Conservation (phyloP, 208 protist genomes). For the Jaenimonas drosophilae region DNA sequence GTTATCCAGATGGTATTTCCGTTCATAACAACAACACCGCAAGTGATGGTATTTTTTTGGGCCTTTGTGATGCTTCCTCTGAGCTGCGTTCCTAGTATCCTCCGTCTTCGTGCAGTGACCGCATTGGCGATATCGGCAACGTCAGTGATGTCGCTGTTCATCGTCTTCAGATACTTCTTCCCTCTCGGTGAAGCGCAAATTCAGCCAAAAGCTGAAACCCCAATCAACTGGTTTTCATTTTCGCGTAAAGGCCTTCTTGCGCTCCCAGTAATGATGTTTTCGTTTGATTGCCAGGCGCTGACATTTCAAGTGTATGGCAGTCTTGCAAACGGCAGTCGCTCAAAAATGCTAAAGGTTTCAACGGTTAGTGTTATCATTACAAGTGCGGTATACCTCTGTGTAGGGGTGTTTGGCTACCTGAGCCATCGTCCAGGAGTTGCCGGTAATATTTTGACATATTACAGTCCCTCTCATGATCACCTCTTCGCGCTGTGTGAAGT, state of each 20-base stretch:
- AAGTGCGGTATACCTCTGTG: conserved; percentile 27
- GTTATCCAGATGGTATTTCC: conserved; percentile 31
- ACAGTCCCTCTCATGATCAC: conserved; percentile 36
- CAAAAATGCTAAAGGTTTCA: conserved; percentile 44
- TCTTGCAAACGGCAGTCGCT: conserved; percentile 15
- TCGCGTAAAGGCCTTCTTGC: conserved; percentile 23
- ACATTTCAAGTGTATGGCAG: conserved; percentile 51
- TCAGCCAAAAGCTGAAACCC: background rate
- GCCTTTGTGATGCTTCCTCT: conserved; percentile 39
- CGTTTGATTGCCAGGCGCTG: conserved; percentile 65
- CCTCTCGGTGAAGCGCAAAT: no score
- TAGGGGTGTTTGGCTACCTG: conserved; percentile 59
- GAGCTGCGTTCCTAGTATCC: conserved; percentile 33
- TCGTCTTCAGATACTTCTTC: conserved; percentile 51
- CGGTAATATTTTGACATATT: conserved; percentile 70
- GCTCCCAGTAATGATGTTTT: conserved; percentile 61
- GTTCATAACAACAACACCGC: conserved; percentile 21
- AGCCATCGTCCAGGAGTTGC: conserved; percentile 33
- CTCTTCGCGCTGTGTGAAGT: conserved; percentile 31
- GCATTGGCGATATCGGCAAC: conserved; percentile 37
- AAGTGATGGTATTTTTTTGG: conserved; percentile 35
- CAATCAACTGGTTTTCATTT: conserved; percentile 28
- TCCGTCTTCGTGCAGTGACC: conserved; percentile 28
- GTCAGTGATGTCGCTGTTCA: conserved; percentile 39
- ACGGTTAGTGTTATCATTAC: conserved; percentile 43